A percentile compares a stretch with the other conserved stretches of the same genome.
These are phyloP conservation scores for Penicillium verrucosum DNA, from an alignment of 2,329 filamentous ascomycete genomes.

Conservation along the genomic window DNA sequence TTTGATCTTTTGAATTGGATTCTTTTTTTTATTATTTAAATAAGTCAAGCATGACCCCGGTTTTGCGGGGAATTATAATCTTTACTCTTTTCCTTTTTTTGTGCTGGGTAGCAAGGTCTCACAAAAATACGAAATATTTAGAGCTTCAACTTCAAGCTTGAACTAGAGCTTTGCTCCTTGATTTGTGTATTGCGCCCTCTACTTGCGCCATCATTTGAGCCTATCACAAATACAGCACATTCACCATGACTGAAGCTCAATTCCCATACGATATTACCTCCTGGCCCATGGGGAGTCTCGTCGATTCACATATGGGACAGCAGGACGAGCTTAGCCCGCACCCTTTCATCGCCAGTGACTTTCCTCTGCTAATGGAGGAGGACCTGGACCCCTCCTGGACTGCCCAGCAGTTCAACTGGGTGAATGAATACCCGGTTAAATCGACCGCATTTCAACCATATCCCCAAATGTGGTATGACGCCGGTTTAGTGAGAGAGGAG, in stretches of 20 bases:
- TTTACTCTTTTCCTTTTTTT: neutral
- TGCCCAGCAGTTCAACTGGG: neutral
- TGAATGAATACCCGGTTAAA: neutral
- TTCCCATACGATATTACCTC: neutral
- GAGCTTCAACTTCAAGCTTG: neutral
- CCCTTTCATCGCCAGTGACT: conserved; percentile 5
- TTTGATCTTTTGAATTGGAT: neutral
- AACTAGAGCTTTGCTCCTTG: neutral
- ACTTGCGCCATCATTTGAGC: neutral
- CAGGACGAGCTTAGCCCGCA: neutral
- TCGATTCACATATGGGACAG: neutral
- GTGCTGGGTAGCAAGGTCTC: neutral
- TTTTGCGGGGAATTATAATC: conserved; percentile 2
- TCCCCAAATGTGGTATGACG: conserved; percentile 7
- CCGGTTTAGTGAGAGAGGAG: conserved; percentile 3
- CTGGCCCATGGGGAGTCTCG: neutral
- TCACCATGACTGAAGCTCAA: conserved; percentile 1
- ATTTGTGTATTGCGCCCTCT: neutral
- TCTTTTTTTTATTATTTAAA: conserved; percentile 2
- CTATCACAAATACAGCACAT: neutral
- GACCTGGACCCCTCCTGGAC: neutral
- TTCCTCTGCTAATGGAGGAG: neutral
- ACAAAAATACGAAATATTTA: neutral
- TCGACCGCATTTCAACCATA: conserved; percentile 1
- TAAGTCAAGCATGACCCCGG: neutral